Percentiles rank a stretch among this genome's conserved stretches.
Evolutionary conservation across 768 basidiomycete genomes (phyloP).

Genomic region (Suillus paluster): DNA sequence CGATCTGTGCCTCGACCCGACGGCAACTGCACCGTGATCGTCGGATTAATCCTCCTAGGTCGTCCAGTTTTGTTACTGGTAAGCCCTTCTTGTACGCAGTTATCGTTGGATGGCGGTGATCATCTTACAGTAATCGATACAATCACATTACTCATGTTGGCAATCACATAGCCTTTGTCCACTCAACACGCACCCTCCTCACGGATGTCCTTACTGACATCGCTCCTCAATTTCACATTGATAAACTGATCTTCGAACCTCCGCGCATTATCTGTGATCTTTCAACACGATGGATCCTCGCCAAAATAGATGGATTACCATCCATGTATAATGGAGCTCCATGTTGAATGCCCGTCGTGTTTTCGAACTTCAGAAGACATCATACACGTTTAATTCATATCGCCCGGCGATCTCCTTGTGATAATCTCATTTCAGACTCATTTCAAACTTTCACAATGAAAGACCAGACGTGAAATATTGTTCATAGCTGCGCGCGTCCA

Average conservation of each 20-base stretch:
- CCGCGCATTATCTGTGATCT: neutral
- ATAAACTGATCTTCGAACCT: slow-evolving; percentile 2
- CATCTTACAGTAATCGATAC: neutral
- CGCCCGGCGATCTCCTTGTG: slow-evolving; percentile 3
- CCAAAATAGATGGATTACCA: neutral
- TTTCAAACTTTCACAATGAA: neutral
- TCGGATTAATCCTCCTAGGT: neutral
- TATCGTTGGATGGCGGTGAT: neutral
- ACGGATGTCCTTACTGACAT: neutral
- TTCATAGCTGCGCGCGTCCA: neutral
- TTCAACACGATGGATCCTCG: slow-evolving; percentile 7
- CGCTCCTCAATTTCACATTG: neutral
- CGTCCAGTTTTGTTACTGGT: neutral
- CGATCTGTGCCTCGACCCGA: neutral
- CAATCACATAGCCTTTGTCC: neutral
- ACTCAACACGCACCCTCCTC: slow-evolving; percentile 4
- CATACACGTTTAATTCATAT: slow-evolving; percentile 7
- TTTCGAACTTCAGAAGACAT: slow-evolving; percentile 6
- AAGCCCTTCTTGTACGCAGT: neutral
- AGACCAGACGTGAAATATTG: neutral
- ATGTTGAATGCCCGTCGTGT: slow-evolving; percentile 1
- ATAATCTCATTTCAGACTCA: neutral
- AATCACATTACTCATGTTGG: neutral
- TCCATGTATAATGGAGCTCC: neutral
- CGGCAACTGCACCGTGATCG: neutral